Evolutionary conservation across 306 rosid species (phyloP).

Genomic region (Potentilla sterilis): DNA sequence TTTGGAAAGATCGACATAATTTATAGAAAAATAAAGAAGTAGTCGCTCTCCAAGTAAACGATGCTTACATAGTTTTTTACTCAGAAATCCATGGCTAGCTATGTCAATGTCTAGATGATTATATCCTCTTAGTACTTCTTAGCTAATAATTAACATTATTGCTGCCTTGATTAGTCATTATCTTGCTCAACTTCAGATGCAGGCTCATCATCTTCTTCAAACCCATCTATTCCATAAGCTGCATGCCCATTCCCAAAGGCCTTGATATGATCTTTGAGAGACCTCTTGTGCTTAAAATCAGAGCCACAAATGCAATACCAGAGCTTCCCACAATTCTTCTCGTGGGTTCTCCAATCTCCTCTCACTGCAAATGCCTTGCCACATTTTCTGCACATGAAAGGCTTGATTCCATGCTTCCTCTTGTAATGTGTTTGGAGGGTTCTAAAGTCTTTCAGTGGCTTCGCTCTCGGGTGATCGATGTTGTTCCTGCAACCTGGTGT

Average conservation of each 20-base stretch:
- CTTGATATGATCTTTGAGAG: slow-evolving; percentile 86
- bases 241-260: slow-evolving; percentile 93
- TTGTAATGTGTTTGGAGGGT: slow-evolving; percentile 97
- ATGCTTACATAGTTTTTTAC: not conserved
- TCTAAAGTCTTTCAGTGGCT: slow-evolving; percentile 88
- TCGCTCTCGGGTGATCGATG: slow-evolving; percentile 90
- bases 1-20: not conserved
- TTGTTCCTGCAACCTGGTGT: slow-evolving; percentile 94
- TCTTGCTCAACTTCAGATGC: slow-evolving; percentile 97
- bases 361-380: slow-evolving; percentile 95
- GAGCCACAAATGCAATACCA: slow-evolving; percentile 98
- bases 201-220: slow-evolving; percentile 91
- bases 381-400: slow-evolving; percentile 92
- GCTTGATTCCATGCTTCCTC: slow-evolving; percentile 94
- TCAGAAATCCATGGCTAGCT: slow-evolving; percentile 6
- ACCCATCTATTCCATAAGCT: slow-evolving; percentile 66
- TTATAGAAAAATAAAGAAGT: not conserved
- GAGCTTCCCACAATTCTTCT: slow-evolving; percentile 93
- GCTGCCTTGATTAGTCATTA: slow-evolving; percentile 54
- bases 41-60: not conserved
- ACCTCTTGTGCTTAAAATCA: slow-evolving; percentile 93
- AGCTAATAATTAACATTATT: not conserved
- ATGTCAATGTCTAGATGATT: slow-evolving; percentile 4
- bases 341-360: slow-evolving; percentile 98
- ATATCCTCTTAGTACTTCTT: not conserved